Evolutionary conservation across 257 asterid species (phyloP).

Genomic region (Capsicum pubescens): DNA sequence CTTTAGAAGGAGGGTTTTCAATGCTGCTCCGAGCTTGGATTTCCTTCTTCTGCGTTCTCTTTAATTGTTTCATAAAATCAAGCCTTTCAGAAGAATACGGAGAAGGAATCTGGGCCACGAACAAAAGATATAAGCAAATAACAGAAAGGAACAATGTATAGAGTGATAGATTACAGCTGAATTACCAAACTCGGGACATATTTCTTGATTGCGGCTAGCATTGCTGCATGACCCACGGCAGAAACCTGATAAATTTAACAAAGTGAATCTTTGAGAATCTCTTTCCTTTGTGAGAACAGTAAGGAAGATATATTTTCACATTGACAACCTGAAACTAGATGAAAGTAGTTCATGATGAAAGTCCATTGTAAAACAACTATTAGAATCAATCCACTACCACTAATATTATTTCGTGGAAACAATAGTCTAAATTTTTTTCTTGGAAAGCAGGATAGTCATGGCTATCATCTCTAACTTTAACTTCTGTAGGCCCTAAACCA

Average conservation of each 20-base stretch:
- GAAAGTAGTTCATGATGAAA: background rate
- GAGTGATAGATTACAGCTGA: background rate
- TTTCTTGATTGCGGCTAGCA: constrained; percentile 79
- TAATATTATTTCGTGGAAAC: background rate
- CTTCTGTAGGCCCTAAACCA: background rate
- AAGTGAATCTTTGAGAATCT: background rate
- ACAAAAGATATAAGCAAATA: constrained; percentile 24
- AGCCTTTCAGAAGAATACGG: constrained; percentile 73
- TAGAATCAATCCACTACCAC: background rate
- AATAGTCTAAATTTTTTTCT: background rate
- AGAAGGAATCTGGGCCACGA: constrained; percentile 69
- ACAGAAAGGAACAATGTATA: background rate
- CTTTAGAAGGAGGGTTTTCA: constrained; percentile 39
- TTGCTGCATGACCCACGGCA: constrained; percentile 89
- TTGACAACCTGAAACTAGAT: background rate
- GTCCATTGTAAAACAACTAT: background rate
- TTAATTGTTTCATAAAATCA: constrained; percentile 66
- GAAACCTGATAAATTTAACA: constrained; percentile 56
- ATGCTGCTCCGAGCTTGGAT: constrained; percentile 36
- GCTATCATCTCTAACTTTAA: background rate
- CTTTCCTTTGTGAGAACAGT: background rate
- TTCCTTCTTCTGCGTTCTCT: constrained; percentile 70
- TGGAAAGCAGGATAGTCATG: background rate
- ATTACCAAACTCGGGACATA: constrained; percentile 70
- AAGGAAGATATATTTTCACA: background rate